phyloP scores from a whole-genome alignment of 2,329 filamentous ascomycete genomes.

The Rhynchosporium graminicola region DNA sequence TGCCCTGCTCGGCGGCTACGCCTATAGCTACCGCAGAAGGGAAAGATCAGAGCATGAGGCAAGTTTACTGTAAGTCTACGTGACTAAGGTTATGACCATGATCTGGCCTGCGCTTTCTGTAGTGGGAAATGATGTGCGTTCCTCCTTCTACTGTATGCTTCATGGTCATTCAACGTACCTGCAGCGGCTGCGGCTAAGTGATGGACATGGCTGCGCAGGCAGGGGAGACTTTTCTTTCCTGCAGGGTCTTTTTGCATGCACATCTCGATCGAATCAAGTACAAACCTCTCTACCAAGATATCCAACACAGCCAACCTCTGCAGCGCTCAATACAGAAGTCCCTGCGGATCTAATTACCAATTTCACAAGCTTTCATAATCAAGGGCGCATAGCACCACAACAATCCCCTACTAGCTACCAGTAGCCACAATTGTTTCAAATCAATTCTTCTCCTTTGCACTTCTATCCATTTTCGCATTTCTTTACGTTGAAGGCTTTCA shows the following conservation, averaged over 20 bases:
- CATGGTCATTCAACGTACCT: slow-evolving; percentile 1
- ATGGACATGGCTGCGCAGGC: not conserved
- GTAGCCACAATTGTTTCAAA: no score
- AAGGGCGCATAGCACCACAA: not conserved
- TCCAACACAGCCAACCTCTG: slow-evolving; percentile 4
- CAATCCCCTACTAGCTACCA: no score
- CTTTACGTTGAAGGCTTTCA: no score
- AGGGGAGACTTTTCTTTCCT: not conserved
- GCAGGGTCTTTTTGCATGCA: not conserved
- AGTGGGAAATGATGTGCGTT: slow-evolving; percentile 7
- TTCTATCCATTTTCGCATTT: no score
- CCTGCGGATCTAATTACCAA: not conserved
- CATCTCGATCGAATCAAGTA: not conserved
- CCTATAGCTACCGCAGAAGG: not conserved
- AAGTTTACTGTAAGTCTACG: no score
- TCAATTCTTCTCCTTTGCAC: no score
- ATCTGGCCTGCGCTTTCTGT: slow-evolving; percentile 3
- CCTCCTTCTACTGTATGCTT: not conserved
- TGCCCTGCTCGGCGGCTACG: slow-evolving; percentile 12
- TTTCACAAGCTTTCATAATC: not conserved
- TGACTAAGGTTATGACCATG: not conserved
- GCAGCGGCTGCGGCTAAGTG: slow-evolving; percentile 8
- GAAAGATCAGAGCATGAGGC: not conserved
- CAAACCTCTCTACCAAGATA: not conserved
- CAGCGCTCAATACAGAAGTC: slow-evolving; percentile 13